Base-by-base conservation (phyloP, 768 basidiomycete genomes). In the Pleurotus giganteus region DNA sequence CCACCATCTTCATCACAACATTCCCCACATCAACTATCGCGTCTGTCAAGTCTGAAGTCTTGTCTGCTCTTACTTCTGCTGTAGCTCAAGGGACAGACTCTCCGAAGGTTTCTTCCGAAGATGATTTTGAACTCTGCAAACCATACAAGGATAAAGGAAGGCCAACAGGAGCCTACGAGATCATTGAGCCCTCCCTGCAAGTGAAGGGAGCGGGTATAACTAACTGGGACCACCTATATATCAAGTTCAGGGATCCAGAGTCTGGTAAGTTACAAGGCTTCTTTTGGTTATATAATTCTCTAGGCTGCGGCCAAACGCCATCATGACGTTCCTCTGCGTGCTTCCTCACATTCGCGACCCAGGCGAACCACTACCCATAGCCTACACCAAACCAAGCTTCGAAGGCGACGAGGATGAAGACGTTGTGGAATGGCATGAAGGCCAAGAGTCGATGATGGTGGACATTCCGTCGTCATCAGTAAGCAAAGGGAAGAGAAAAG, bases 401-500 rank as follows among this genome's bases (percentile, higher is more conserved):
- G 65, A 78, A 19, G 86, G 49, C 19, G 49, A 85, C 43, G 87
- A 87, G 21, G 84, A 86, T 1, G 85, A 84, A 1, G 80, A 80
- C 46, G 71, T 73, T 9, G 28, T 60, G 26, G 52, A 47, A 37
- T 55, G 54, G 24, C 57, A 59, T n/a, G 49, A 51, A 28, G 7
- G n/a, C 7, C 29, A 51, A 8, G 68, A 0, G 56, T 54, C 34
- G 65, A 73, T 53, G 60, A 56, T 41, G 60, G 21, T 51, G 19
- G 49, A 65, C 12, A 19, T 55, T 44, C 54, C 55, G 29, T 52
- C 55, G 58, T 65, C 71, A 9, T 72, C 72, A 42, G 61, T 66
- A 23, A 74, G 69, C 45, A 88, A 85, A 63, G 86, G 86, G 17
- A 89, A 89, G 66, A 77, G 86, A 61, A 88, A 83, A 63, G 83